phyloP scores from a whole-genome alignment of 2,329 filamentous ascomycete species.

The Aspergillus felis region DNA sequence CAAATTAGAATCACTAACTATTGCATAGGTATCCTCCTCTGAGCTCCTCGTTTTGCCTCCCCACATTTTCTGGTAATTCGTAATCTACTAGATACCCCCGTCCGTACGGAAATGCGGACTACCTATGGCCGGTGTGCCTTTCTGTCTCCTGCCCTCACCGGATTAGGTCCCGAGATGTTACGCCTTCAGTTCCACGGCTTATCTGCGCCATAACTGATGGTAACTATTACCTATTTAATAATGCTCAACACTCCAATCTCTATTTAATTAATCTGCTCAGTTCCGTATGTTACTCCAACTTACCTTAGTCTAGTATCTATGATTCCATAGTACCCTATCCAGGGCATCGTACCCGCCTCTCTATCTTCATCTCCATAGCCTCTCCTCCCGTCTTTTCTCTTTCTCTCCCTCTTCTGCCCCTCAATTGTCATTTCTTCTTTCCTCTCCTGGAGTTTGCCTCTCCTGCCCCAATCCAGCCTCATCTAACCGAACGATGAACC shows the following conservation, averaged over 20 bases:
- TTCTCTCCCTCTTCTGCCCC: not conserved
- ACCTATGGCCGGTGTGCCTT: too few species aligned
- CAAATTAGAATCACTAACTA: not conserved
- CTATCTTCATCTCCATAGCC: not conserved
- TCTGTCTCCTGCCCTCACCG: conserved; percentile 8
- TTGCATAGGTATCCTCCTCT: not conserved
- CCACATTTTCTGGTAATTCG: not conserved
- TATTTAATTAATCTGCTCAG: not conserved
- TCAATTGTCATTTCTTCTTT: not conserved
- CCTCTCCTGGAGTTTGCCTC: conserved; percentile 1
- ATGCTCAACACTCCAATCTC: not conserved
- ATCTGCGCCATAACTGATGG: not conserved
- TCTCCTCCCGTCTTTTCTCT: not conserved
- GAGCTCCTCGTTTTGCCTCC: not conserved
- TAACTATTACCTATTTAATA: not conserved
- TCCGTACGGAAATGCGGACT: not conserved
- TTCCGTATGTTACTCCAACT: not conserved
- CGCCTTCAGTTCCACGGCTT: conserved; percentile 3
- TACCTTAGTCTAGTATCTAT: not conserved
- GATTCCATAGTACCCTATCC: not conserved
- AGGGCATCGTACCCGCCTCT: conserved; percentile 1
- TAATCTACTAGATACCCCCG: not conserved
- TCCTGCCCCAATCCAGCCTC: not conserved
- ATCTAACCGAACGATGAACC: conserved; percentile 26
- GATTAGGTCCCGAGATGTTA: conserved; percentile 13